A percentile compares a stretch with the other conserved stretches of the same genome.
These are phyloP conservation scores for Heracleum sosnowskyi DNA, from an alignment of 129 eudicot genomes.

Conservation along the genomic window DNA sequence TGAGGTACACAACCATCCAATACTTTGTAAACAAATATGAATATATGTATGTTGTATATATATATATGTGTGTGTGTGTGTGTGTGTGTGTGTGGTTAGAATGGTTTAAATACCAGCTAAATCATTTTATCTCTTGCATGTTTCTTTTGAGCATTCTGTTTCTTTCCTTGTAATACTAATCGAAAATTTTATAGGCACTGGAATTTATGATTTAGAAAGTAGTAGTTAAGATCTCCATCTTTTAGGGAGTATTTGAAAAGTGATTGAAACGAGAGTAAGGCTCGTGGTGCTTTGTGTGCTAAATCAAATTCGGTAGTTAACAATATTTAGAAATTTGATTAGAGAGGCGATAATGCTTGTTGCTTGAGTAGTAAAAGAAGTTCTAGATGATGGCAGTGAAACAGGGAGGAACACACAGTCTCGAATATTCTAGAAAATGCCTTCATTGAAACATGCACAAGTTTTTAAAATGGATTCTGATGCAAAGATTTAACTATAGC, in stretches of 20 bases:
- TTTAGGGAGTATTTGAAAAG: neutral
- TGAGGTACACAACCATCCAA: conserved; percentile 44
- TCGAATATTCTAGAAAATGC: neutral
- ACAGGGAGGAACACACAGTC: neutral
- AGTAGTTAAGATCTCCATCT: neutral
- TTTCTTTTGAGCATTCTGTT: neutral
- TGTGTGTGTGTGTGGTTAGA: neutral
- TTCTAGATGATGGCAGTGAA: neutral
- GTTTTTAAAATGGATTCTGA: neutral
- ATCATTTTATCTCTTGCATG: neutral
- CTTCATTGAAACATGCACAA: neutral
- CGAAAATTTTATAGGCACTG: neutral
- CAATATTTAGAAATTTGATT: neutral
- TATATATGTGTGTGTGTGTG: no score
- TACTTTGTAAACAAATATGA: neutral
- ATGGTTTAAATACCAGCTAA: neutral
- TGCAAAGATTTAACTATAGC: neutral
- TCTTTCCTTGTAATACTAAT: neutral
- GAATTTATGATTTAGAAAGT: neutral
- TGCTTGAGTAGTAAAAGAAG: neutral
- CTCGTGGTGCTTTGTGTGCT: neutral
- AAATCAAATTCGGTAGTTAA: neutral
- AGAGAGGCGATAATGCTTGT: neutral
- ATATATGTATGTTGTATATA: no score
- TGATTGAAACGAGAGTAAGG: neutral